Conservation (phyloP, 2,329 filamentous ascomycete genomes). For the Epichloe uncinata region DNA sequence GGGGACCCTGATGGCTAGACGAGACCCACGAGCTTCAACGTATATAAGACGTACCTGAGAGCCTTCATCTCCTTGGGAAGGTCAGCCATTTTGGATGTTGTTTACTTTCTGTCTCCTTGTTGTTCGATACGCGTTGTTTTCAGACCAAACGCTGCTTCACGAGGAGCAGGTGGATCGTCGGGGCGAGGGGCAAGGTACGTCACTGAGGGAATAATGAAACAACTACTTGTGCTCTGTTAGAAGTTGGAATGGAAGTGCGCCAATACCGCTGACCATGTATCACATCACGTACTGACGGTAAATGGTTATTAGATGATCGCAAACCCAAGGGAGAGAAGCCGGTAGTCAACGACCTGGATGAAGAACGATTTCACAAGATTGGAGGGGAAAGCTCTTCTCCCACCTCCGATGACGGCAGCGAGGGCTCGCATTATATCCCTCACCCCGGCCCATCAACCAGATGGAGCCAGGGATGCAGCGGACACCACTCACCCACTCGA, state of each 20-base stretch:
- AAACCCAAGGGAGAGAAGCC: background rate
- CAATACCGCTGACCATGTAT: background rate
- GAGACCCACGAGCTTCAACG: background rate
- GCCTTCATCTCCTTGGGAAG: slow-evolving; percentile 47
- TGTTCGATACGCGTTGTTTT: background rate
- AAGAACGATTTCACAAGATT: background rate
- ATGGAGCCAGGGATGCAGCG: background rate
- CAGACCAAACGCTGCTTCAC: background rate
- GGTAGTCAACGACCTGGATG: background rate
- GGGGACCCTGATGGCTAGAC: slow-evolving; percentile 12
- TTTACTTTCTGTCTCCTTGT: background rate
- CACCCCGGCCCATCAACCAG: background rate
- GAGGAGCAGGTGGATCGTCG: background rate
- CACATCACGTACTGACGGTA: background rate
- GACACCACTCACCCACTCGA: background rate
- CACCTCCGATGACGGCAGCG: background rate
- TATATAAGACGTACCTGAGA: slow-evolving; percentile 34
- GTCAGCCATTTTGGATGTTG: slow-evolving; percentile 15
- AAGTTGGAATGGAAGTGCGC: background rate
- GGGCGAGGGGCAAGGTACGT: background rate
- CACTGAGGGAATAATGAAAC: background rate
- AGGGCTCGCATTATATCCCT: background rate
- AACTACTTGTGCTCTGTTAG: background rate
- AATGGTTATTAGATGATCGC: background rate
- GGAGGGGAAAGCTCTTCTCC: background rate